These are phyloP conservation scores for Raffaelea ambrosiae DNA, from an alignment of 2,329 filamentous ascomycete genomes.

Conservation along the genomic window DNA sequence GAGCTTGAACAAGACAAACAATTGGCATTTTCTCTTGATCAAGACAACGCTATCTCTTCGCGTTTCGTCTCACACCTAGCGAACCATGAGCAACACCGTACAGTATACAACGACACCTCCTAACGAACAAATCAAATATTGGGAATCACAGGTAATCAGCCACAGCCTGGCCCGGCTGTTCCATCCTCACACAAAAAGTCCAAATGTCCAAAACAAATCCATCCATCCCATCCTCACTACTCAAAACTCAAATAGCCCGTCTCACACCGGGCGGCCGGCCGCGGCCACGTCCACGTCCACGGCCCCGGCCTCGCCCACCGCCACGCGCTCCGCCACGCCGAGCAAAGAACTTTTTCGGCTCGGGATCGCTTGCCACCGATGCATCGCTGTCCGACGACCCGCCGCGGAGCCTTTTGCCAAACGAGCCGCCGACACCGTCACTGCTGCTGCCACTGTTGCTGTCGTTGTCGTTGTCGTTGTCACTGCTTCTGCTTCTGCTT, in stretches of 20 bases:
- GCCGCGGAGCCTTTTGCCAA: neutral
- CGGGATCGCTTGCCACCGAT: neutral
- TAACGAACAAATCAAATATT: too few relatives aligned
- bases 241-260: constrained; percentile 7
- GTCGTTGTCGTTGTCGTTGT: neutral
- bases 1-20: too few relatives aligned
- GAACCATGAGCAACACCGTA: neutral
- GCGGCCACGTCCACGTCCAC: constrained; percentile 6
- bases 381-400: neutral
- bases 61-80: too few relatives aligned
- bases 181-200: too few relatives aligned
- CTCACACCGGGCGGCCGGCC: constrained; percentile 11
- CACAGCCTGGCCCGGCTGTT: too few relatives aligned
- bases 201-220: neutral
- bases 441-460: neutral
- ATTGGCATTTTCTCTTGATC: too few relatives aligned
- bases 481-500: constrained; percentile 10
- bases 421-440: neutral
- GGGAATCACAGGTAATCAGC: too few relatives aligned
- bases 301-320: constrained; percentile 1
- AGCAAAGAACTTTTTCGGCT: constrained; percentile 1
- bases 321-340: constrained; percentile 7
- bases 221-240: constrained; percentile 2
- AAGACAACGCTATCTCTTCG: too few relatives aligned
- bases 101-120: neutral